phyloP scores from a whole-genome alignment of 179 eudicot genomes.

The Actinidia polygama region DNA sequence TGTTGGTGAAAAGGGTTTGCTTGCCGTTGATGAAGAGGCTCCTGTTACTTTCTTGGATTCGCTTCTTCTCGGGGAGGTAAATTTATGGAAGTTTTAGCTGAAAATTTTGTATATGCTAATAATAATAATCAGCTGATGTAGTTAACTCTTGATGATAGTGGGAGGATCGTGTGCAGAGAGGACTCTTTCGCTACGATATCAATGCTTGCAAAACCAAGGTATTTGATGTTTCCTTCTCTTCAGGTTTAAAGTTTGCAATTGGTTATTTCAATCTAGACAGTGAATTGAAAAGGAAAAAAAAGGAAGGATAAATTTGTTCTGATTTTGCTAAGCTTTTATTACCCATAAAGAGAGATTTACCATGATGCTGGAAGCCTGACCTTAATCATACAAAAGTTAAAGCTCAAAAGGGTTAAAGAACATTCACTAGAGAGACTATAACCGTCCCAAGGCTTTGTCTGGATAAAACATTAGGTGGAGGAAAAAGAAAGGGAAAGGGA shows the following conservation, averaged over 20 bases:
- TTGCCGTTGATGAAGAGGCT: constrained; percentile 48
- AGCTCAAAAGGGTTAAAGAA: no score
- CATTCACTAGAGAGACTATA: no score
- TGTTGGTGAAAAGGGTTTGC: constrained; percentile 43
- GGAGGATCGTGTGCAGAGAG: constrained; percentile 93
- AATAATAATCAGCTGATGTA: constrained; percentile 10
- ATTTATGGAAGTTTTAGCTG: not conserved
- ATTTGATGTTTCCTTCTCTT: constrained; percentile 9
- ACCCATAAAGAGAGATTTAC: no score
- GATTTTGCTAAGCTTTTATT: no score
- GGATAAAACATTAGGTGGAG: no score
- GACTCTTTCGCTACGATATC: constrained; percentile 96
- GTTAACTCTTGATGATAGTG: constrained; percentile 53
- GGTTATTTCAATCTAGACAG: no score
- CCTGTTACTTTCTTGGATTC: constrained; percentile 90
- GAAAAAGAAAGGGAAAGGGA: no score
- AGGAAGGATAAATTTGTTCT: no score
- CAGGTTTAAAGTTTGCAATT: not conserved
- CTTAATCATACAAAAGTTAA: no score
- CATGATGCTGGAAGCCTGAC: no score
- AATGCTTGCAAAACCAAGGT: constrained; percentile 98
- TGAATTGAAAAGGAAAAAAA: no score
- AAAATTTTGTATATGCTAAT: not conserved
- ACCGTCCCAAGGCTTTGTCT: no score
- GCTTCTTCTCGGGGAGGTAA: constrained; percentile 94